Evolutionary conservation across 441 rosid genomes (phyloP), one percentile per base, ranked within the genome.

Genomic region (Daphne laureola): DNA sequence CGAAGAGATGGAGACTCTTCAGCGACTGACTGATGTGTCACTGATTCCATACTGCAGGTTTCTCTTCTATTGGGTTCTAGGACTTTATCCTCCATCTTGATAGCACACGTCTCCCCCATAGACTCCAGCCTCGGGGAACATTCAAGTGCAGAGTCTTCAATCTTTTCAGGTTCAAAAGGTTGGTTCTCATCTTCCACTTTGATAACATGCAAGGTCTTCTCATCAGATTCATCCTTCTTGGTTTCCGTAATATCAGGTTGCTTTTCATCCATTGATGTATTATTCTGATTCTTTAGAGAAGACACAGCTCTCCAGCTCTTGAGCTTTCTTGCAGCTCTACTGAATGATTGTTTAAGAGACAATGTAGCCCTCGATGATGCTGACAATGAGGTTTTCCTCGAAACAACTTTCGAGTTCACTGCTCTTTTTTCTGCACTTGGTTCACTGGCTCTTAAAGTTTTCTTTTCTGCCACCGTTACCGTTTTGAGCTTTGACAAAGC

Each of bases 171-270:
- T 54, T 72, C 78, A 57, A 76, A 47, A 66, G 65, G 43, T 47
- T 65, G 65, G 54, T 67, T 60, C 62, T 73, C 78, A 17, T 72
- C 71, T 61, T 78, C 75, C 83, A 68, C 63, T 57, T 81, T 65
- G 52, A 82, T 61, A 46, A 81, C 87, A 69, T 81, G 69, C 17
- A 92, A 63, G 14, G 83, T 83, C 59, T 84, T 87, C 70, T 82
- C 96, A 58, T 64, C 64, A 35, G 73, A 70, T 51, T 43, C 54
- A 55, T 71, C 74, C 49, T 48, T 23, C 4, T 51, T 25, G 17
- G 53, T 36, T 61, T 48, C 64, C 54, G 63, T 23, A 23, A 48
- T 44, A 59, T 55, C 72, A 49, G 58, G 48, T 61, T 71, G 64
- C 67, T 63, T 62, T 42, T 68, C 64, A 36, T 50, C 63, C 14